Evolutionary conservation across 1,284 basidiomycete genomes (phyloP).

Genomic region (Ceratobasidium sp.): DNA sequence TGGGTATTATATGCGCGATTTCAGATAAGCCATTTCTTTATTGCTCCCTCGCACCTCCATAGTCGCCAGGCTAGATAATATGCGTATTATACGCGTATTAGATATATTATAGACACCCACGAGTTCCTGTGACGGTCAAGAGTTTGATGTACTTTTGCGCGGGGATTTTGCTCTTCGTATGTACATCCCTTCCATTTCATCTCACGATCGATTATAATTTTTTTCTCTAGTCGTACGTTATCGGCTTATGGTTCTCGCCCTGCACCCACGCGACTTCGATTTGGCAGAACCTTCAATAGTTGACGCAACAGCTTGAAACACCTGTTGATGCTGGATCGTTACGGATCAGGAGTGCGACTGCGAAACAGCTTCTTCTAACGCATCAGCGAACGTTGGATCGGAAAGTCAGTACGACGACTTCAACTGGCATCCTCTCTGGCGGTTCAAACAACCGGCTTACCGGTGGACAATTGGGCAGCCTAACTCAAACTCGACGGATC

Average conservation of each 20-base stretch:
- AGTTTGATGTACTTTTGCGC: constrained; percentile 95
- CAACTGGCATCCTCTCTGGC: constrained; percentile 50
- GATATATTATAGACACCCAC: too few species aligned
- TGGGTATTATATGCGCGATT: too few species aligned
- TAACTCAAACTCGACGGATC: constrained; percentile 15
- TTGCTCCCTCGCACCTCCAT: too few species aligned
- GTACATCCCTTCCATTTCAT: constrained; percentile 57
- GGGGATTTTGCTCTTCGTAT: constrained; percentile 85
- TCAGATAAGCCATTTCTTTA: too few species aligned
- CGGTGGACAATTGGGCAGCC: constrained; percentile 6
- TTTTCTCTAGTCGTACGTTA: constrained; percentile 86
- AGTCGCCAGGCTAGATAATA: too few species aligned
- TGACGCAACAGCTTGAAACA: constrained; percentile 76
- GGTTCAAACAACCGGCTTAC: background rate
- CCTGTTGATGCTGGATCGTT: constrained; percentile 59
- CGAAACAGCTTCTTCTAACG: constrained; percentile 55
- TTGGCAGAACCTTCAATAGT: constrained; percentile 96
- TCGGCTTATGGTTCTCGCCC: constrained; percentile 98
- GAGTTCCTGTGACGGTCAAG: too few species aligned
- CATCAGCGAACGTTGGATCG: constrained; percentile 58
- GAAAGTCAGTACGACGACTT: constrained; percentile 63
- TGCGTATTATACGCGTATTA: too few species aligned
- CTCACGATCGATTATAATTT: too few species aligned
- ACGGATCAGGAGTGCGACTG: constrained; percentile 62
- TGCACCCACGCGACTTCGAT: constrained; percentile 98